Percentiles rank a stretch among this genome's conserved stretches.
phyloP scores from a whole-genome alignment of 768 basidiomycete species.

The Russula sp. region DNA sequence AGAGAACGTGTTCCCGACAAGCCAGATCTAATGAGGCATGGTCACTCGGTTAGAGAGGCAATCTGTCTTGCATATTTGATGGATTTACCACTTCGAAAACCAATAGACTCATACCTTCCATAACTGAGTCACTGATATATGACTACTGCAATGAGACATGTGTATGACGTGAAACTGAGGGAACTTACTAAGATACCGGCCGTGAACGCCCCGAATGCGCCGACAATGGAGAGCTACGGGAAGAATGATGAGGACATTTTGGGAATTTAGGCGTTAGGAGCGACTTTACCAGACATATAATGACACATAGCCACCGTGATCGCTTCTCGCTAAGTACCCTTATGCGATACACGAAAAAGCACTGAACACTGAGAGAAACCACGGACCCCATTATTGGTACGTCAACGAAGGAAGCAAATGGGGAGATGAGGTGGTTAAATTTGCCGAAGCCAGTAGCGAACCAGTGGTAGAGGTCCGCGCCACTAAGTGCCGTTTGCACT shows the following conservation, averaged over 20 bases:
- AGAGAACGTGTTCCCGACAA: constrained; percentile 5
- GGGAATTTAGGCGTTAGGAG: neutral
- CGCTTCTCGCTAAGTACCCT: constrained; percentile 13
- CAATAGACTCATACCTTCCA: too few species aligned
- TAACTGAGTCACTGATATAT: too few species aligned
- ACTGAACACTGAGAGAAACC: constrained; percentile 34
- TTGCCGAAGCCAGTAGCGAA: constrained; percentile 37
- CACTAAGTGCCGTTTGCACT: constrained; percentile 32
- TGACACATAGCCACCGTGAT: neutral
- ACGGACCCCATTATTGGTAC: constrained; percentile 35
- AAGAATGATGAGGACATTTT: neutral
- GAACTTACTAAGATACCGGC: constrained; percentile 5
- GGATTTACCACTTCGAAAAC: neutral
- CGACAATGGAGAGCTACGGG: constrained; percentile 2
- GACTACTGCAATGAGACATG: neutral
- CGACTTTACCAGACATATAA: neutral
- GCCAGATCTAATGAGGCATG: constrained; percentile 9
- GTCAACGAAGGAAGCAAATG: constrained; percentile 33
- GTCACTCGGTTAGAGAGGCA: neutral
- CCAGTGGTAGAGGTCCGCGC: constrained; percentile 35
- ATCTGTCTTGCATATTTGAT: neutral
- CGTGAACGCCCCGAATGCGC: neutral
- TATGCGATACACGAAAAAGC: constrained; percentile 38
- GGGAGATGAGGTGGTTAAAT: constrained; percentile 27
- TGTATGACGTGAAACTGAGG: neutral